A percentile compares a stretch with the other conserved stretches of the same genome.
Conservation (phyloP, 139 green algal species). For the Chlorella sp. region DNA sequence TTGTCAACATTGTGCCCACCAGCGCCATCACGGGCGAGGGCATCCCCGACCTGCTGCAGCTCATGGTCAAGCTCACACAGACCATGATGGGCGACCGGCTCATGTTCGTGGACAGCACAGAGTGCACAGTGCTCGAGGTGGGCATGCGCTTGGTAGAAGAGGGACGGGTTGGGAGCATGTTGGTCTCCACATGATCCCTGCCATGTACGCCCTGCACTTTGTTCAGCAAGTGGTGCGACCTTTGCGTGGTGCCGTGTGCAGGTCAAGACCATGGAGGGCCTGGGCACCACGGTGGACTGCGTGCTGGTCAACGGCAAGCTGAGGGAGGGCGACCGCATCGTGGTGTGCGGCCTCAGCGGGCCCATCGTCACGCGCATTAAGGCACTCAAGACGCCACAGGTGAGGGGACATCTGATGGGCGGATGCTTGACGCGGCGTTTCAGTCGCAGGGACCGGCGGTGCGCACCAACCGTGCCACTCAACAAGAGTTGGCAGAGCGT, state of each 20-base stretch:
- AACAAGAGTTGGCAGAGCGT: too few species aligned
- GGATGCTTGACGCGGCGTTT: too few species aligned
- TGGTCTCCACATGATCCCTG: too few species aligned
- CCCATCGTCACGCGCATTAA: conserved; percentile 91
- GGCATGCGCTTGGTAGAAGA: background rate
- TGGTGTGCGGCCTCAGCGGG: conserved; percentile 88
- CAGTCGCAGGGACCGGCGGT: too few species aligned
- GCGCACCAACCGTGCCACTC: too few species aligned
- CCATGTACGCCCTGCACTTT: too few species aligned
- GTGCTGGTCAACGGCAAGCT: conserved; percentile 92
- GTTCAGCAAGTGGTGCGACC: too few species aligned
- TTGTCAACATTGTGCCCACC: conserved; percentile 94
- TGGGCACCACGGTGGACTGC: conserved; percentile 97
- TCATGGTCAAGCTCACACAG: conserved; percentile 95
- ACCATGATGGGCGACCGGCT: conserved; percentile 87
- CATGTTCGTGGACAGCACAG: conserved; percentile 81
- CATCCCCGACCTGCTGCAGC: conserved; percentile 77
- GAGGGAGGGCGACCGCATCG: conserved; percentile 87
- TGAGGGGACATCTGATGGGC: conserved; percentile 5
- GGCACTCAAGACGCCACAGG: conserved; percentile 86
- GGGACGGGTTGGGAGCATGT: background rate
- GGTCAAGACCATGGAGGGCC: conserved; percentile 97
- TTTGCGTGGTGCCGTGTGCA: conserved; percentile 40
- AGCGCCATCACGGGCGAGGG: conserved; percentile 88
- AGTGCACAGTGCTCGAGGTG: conserved; percentile 46